phyloP scores from a whole-genome alignment of 2,329 filamentous ascomycete species.

The Phialophora verrucosa region DNA sequence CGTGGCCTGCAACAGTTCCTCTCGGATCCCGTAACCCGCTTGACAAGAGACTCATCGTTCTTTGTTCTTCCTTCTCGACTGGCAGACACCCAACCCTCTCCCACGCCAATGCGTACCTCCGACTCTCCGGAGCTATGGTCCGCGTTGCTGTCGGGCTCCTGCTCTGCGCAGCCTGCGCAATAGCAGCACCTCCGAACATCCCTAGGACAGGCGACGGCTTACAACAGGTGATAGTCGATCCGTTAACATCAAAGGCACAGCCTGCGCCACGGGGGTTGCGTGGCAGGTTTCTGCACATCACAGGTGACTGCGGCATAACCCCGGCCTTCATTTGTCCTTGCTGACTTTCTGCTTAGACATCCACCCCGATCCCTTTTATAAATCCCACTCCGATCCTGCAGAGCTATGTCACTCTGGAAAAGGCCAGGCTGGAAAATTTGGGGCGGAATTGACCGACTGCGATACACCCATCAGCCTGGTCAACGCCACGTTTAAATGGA shows the following conservation, averaged over 20 bases:
- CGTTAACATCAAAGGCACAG: slow-evolving; percentile 13
- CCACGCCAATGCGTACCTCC: slow-evolving; percentile 1
- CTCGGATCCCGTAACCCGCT: neutral
- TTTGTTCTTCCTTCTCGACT: neutral
- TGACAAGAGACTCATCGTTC: neutral
- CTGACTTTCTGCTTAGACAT: slow-evolving; percentile 67
- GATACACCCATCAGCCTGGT: slow-evolving; percentile 81
- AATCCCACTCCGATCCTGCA: slow-evolving; percentile 69
- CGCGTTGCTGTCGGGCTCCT: slow-evolving; percentile 34
- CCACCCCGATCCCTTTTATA: slow-evolving; percentile 89
- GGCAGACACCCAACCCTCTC: neutral
- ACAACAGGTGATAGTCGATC: slow-evolving; percentile 22
- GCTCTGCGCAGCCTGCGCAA: slow-evolving; percentile 35
- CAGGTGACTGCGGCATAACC: slow-evolving; percentile 60
- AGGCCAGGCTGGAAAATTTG: slow-evolving; percentile 71
- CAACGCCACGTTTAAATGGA: slow-evolving; percentile 90
- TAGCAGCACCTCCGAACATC: slow-evolving; percentile 30
- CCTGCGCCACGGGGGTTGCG: slow-evolving; percentile 53
- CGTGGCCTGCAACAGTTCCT: neutral
- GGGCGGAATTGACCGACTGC: slow-evolving; percentile 85
- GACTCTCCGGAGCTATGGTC: slow-evolving; percentile 27
- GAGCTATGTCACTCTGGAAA: slow-evolving; percentile 80
- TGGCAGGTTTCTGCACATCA: slow-evolving; percentile 85
- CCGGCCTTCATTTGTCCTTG: slow-evolving; percentile 5
- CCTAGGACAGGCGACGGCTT: slow-evolving; percentile 8